Evolutionary conservation across 2,329 filamentous ascomycete genomes (phyloP).

Genomic region (Penicillium hordei): DNA sequence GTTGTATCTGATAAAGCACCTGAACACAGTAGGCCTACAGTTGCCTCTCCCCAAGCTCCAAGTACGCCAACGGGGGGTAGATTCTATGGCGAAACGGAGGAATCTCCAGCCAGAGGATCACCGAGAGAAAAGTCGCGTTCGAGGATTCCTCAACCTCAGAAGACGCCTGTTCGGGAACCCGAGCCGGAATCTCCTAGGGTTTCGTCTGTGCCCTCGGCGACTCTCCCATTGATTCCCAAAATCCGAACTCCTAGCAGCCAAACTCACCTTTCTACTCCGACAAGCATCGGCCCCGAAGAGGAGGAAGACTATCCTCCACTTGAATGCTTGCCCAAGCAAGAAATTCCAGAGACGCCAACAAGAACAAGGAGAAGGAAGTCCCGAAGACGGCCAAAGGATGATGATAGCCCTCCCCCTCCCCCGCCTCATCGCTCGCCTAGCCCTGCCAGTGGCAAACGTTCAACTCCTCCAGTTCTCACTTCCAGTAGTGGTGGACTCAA

Average conservation of each 20-base stretch:
- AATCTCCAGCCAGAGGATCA: slow-evolving; percentile 14
- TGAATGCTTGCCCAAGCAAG: slow-evolving; percentile 20
- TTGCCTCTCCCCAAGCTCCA: slow-evolving; percentile 8
- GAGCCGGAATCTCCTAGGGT: slow-evolving; percentile 39
- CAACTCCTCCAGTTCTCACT: slow-evolving; percentile 49
- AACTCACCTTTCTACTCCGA: slow-evolving; percentile 30
- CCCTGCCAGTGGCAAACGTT: slow-evolving; percentile 46
- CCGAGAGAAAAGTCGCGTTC: slow-evolving; percentile 18
- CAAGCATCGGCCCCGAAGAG: slow-evolving; percentile 27
- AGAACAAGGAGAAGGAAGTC: slow-evolving; percentile 28
- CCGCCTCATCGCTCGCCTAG: slow-evolving; percentile 56
- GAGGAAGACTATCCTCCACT: slow-evolving; percentile 32
- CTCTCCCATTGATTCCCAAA: slow-evolving; percentile 47
- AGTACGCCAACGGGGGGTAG: slow-evolving; percentile 11
- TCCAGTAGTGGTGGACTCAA: slow-evolving; percentile 52
- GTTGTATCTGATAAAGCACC: slow-evolving; percentile 22
- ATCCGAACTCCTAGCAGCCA: slow-evolving; percentile 41
- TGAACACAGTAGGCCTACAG: slow-evolving; percentile 12
- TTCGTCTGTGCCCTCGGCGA: slow-evolving; percentile 50
- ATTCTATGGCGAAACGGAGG: slow-evolving; percentile 18
- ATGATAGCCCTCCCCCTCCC: slow-evolving; percentile 39
- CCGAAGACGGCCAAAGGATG: slow-evolving; percentile 31
- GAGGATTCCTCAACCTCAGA: slow-evolving; percentile 20
- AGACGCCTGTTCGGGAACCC: slow-evolving; percentile 28
- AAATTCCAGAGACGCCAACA: slow-evolving; percentile 26